Evolutionary conservation across 352 stramenopile species (phyloP).

Genomic region (Pythium periplocum): DNA sequence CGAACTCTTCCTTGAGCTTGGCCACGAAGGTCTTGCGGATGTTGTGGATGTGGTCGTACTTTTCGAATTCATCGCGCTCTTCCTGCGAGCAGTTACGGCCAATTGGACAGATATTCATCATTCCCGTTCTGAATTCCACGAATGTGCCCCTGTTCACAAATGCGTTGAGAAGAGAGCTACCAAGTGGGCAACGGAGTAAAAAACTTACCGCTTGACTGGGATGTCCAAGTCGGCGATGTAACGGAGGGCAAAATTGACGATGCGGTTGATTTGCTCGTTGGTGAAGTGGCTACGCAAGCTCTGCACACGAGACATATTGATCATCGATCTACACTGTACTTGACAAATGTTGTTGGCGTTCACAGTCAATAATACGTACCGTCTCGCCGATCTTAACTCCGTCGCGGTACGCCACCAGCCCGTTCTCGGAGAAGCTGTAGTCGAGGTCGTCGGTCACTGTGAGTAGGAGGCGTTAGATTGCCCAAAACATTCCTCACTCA

Average conservation of each 20-base stretch:
- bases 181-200: not conserved
- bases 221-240: constrained; percentile 95
- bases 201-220: constrained; percentile 90
- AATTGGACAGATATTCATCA: constrained; percentile 99
- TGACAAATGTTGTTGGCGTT: too few species aligned
- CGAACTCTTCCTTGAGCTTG: constrained; percentile 92
- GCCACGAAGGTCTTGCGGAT: constrained; percentile 95
- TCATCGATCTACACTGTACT: too few species aligned
- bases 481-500: not conserved
- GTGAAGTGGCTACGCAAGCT: constrained; percentile 93
- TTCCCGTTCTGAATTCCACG: constrained; percentile 98
- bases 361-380: constrained; percentile 22
- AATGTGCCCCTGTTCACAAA: constrained; percentile 90
- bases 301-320: constrained; percentile 20
- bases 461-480: not conserved
- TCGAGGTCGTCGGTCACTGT: constrained; percentile 93
- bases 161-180: constrained; percentile 2
- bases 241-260: constrained; percentile 96
- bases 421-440: constrained; percentile 99
- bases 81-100: constrained; percentile 97
- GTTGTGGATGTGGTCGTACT: constrained; percentile 93
- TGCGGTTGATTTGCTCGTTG: constrained; percentile 96
- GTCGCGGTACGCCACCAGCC: constrained; percentile 96
- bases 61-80: constrained; percentile 97
- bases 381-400: constrained; percentile 88